Conservation (phyloP, 1,284 basidiomycete genomes). For the Jaminaea rosea region DNA sequence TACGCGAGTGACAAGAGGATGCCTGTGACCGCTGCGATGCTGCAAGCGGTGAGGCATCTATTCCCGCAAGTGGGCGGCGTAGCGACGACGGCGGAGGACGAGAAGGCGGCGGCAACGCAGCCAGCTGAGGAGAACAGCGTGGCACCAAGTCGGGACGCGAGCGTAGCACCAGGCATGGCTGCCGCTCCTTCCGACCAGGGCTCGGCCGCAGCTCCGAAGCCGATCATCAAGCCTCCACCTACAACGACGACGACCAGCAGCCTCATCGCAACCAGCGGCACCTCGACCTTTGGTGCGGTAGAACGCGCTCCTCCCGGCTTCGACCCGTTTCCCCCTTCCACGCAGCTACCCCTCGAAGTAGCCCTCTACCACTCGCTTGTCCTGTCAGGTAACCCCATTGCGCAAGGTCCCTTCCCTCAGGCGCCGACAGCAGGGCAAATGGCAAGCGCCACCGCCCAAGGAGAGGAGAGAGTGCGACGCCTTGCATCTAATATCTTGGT, state of each 20-base stretch:
- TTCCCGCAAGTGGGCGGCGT: too few relatives aligned
- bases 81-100: conserved; percentile 8
- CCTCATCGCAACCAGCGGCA: background rate
- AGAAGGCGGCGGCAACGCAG: background rate
- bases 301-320: too few relatives aligned
- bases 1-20: too few relatives aligned
- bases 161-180: background rate
- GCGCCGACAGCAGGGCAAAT: too few relatives aligned
- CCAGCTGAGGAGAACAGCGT: too few relatives aligned
- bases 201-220: conserved; percentile 4
- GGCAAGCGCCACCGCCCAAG: background rate
- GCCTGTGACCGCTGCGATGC: conserved; percentile 40
- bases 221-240: too few relatives aligned
- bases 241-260: conserved; percentile 4
- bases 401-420: too few relatives aligned
- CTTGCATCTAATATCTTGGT: background rate
- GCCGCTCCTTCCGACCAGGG: background rate
- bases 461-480: background rate
- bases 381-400: too few relatives aligned
- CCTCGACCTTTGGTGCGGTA: too few relatives aligned
- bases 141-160: too few relatives aligned
- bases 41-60: conserved; percentile 20
- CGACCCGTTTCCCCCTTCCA: background rate
- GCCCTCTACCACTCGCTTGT: background rate
- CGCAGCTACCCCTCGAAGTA: background rate